Evolutionary conservation across 208 protist genomes (phyloP).

Genomic region (Acanthamoeba castellanii): DNA sequence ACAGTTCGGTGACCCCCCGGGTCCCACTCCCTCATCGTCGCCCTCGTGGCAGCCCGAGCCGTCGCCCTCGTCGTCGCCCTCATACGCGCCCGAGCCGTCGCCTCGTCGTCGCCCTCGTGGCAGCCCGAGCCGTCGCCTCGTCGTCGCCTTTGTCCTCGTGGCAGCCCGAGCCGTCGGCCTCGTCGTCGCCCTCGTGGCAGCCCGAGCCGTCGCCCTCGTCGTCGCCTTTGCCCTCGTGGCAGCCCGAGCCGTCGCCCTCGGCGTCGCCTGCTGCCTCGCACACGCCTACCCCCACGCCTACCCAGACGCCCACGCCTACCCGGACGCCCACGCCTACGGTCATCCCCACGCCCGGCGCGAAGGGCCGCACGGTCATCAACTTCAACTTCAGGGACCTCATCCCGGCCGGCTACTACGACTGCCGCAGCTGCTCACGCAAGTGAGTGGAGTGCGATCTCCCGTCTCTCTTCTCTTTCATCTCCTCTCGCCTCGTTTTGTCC

Average conservation of each 20-base stretch:
- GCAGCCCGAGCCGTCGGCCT: background rate
- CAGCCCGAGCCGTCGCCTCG: background rate
- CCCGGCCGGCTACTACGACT: background rate
- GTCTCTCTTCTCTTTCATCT: too few relatives aligned
- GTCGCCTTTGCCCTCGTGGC: background rate
- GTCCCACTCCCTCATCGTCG: background rate
- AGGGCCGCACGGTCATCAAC: background rate
- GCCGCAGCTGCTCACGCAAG: background rate
- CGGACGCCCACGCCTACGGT: too few relatives aligned
- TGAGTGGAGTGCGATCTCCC: background rate
- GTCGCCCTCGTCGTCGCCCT: background rate
- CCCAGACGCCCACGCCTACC: too few relatives aligned
- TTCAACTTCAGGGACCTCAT: background rate
- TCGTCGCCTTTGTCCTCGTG: background rate
- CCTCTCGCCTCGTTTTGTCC: too few relatives aligned
- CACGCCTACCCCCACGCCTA: background rate
- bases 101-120: background rate
- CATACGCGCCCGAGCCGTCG: background rate
- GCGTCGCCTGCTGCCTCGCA: background rate
- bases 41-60: background rate
- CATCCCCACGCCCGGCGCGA: too few relatives aligned
- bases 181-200: background rate
- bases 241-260: background rate
- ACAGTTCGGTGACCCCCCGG: too few relatives aligned
- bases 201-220: background rate